Percentiles rank a stretch among this genome's conserved stretches.
These are phyloP conservation scores for Pythium phragmitis DNA, from an alignment of 352 stramenopile species.

Conservation along the genomic window DNA sequence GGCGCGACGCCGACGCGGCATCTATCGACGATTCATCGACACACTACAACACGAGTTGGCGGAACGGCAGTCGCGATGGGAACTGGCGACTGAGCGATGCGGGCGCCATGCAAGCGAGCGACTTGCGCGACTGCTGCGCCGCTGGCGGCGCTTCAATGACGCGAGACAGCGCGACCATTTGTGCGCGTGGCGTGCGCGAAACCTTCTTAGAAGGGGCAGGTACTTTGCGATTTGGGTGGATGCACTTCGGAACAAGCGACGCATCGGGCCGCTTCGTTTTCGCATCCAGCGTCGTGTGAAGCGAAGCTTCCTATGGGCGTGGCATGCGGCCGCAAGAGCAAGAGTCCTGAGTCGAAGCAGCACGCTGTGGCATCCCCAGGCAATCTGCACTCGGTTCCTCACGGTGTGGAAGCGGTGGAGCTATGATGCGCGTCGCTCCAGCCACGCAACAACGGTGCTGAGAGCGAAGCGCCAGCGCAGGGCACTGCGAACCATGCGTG, in stretches of 20 bases:
- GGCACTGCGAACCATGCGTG: conserved; percentile 11
- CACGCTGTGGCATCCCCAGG: conserved; percentile 22
- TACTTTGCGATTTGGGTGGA: conserved; percentile 21
- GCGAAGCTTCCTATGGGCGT: conserved; percentile 8
- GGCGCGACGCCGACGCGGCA: background rate
- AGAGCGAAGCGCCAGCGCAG: background rate
- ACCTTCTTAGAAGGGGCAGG: conserved; percentile 12
- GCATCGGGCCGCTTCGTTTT: background rate
- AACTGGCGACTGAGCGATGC: background rate
- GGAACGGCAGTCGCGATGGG: background rate
- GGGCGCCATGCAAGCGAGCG: conserved; percentile 1
- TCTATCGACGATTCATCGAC: conserved; percentile 16
- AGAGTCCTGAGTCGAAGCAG: conserved; percentile 6
- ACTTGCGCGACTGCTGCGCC: conserved; percentile 4
- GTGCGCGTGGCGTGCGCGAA: conserved; percentile 11
- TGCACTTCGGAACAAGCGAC: background rate
- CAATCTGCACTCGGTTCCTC: conserved; percentile 15
- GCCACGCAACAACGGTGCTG: background rate
- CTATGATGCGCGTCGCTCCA: conserved; percentile 8
- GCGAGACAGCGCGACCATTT: conserved; percentile 16
- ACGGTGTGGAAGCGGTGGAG: conserved; percentile 17
- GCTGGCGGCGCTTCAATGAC: conserved; percentile 18
- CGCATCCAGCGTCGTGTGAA: background rate
- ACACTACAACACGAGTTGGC: background rate
- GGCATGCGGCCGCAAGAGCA: conserved; percentile 5